A percentile compares a stretch with the other conserved stretches of the same genome.
phyloP scores from a whole-genome alignment of 148 eudicot genomes.

The Cornus suecica region DNA sequence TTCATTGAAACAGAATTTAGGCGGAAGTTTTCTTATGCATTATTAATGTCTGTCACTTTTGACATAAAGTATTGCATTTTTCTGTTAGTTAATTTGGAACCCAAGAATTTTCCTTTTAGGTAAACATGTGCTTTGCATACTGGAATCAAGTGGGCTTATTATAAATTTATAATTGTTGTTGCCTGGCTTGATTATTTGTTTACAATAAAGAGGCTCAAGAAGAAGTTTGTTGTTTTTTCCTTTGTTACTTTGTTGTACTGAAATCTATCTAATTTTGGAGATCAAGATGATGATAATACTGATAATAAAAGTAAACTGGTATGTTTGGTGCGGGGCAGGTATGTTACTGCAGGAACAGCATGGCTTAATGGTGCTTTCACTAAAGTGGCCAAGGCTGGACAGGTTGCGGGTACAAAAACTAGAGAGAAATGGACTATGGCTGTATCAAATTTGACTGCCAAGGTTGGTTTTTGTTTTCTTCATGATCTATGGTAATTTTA shows the following conservation, averaged over 20 bases:
- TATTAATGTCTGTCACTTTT: not conserved
- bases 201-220: not conserved
- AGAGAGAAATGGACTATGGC: slow-evolving; percentile 71
- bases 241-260: no score
- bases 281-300: no score
- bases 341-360: slow-evolving; percentile 82
- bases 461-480: slow-evolving; percentile 39
- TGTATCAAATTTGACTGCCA: slow-evolving; percentile 70
- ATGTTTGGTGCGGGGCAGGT: slow-evolving; percentile 43
- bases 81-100: not conserved
- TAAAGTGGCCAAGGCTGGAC: slow-evolving; percentile 88
- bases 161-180: not conserved
- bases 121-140: not conserved
- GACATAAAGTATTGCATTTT: not conserved
- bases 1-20: not conserved
- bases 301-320: not conserved
- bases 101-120: not conserved
- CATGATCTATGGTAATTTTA: not conserved
- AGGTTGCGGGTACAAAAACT: slow-evolving; percentile 83
- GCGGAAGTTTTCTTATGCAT: not conserved
- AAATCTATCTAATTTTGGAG: not conserved
- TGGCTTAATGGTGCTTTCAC: slow-evolving; percentile 91
- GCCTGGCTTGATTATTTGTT: not conserved
- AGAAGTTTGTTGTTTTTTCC: not conserved
- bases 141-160: not conserved